Evolutionary conservation across 1,284 basidiomycete genomes (phyloP).

Genomic region (Spongispora temasekensis): DNA sequence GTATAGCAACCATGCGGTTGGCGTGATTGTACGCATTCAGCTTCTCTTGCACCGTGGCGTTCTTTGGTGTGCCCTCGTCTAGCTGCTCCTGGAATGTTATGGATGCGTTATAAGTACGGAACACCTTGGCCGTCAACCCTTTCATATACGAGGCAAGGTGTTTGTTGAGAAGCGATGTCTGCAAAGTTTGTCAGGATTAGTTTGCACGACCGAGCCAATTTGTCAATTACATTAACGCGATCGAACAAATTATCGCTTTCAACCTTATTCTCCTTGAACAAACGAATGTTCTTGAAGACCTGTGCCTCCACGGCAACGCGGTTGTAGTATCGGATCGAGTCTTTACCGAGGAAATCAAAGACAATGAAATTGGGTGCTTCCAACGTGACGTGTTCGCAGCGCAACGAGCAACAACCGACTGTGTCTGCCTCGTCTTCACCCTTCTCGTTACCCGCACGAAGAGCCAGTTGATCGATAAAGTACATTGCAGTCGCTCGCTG

Average conservation of each 20-base stretch:
- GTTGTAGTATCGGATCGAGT: conserved; percentile 95
- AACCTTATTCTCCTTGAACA: conserved; percentile 89
- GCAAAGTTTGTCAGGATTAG: conserved; percentile 13
- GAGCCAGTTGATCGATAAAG: conserved; percentile 92
- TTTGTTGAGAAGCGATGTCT: conserved; percentile 88
- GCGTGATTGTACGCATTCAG: conserved; percentile 94
- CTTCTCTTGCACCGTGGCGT: conserved; percentile 86
- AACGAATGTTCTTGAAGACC: conserved; percentile 88
- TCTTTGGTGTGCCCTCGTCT: conserved; percentile 70
- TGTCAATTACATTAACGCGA: conserved; percentile 73
- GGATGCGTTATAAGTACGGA: conserved; percentile 98
- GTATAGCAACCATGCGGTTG: conserved; percentile 91
- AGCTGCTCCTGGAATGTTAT: conserved; percentile 91
- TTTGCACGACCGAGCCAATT: conserved; percentile 3
- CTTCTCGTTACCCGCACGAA: conserved; percentile 98
- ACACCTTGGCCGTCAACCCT: conserved; percentile 95
- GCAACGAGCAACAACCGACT: conserved; percentile 94
- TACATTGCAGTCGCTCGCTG: conserved; percentile 97
- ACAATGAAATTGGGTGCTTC: conserved; percentile 83
- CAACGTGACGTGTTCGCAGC: conserved; percentile 92
- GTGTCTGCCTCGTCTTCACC: conserved; percentile 98
- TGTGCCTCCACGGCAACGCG: conserved; percentile 84
- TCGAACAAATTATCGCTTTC: conserved; percentile 93
- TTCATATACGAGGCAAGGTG: conserved; percentile 93
- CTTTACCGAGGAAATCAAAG: conserved; percentile 97